These are phyloP conservation scores for Penicillium soppii DNA, from an alignment of 495 filamentous ascomycete genomes.

Conservation along the genomic window DNA sequence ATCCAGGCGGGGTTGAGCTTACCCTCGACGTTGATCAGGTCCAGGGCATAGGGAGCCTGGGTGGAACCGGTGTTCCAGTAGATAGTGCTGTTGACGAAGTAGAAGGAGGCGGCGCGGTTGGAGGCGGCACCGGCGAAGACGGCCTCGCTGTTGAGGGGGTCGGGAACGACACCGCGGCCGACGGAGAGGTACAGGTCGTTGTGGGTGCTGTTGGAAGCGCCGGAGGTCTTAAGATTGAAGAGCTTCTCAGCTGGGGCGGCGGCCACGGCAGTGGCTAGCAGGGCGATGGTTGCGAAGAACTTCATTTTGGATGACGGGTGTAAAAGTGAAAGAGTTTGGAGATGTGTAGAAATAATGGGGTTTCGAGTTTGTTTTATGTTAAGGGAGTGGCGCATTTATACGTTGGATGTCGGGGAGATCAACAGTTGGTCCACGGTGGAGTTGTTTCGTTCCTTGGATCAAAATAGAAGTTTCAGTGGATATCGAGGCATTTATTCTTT, in stretches of 20 bases:
- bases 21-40: slow-evolving; percentile 16
- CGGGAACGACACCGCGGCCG: slow-evolving; percentile 7
- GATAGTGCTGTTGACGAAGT: slow-evolving; percentile 16
- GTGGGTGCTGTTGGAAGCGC: slow-evolving; percentile 12
- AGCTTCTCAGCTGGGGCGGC: slow-evolving; percentile 16
- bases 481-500: not conserved
- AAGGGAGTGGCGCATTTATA: slow-evolving; percentile 6
- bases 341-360: not conserved
- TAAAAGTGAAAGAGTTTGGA: not conserved
- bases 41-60: slow-evolving; percentile 14
- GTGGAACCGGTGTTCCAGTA: slow-evolving; percentile 7
- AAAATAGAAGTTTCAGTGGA: not conserved
- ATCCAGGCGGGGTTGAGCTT: not conserved
- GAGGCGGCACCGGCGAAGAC: slow-evolving; percentile 12
- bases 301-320: slow-evolving; percentile 17
- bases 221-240: slow-evolving; percentile 21
- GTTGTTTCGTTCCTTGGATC: slow-evolving; percentile 2
- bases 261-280: slow-evolving; percentile 16
- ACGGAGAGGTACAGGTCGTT: slow-evolving; percentile 18
- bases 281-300: slow-evolving; percentile 15
- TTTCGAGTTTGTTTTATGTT: not conserved
- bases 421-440: slow-evolving; percentile 2
- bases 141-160: slow-evolving; percentile 21
- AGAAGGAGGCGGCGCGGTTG: slow-evolving; percentile 14
- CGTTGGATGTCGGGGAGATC: not conserved